These are phyloP conservation scores for Eucalyptus lansdowneana DNA, from an alignment of 345 rosid species.

Conservation along the genomic window DNA sequence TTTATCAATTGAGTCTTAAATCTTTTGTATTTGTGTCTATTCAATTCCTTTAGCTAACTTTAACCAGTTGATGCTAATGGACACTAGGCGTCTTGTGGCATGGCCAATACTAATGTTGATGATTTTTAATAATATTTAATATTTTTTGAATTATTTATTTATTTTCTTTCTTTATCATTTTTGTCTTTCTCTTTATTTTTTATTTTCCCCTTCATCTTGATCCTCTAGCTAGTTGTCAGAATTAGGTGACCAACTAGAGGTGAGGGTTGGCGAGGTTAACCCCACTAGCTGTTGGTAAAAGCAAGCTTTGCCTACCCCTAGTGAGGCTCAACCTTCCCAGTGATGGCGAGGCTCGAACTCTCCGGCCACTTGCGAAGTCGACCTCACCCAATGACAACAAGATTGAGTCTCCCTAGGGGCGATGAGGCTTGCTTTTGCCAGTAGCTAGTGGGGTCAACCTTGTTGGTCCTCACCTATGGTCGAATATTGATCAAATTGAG, in stretches of 20 bases:
- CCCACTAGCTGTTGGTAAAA: fast-evolving
- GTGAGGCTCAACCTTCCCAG: background rate
- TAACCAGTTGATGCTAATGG: fast-evolving
- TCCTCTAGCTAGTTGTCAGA: background rate
- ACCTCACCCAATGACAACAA: fast-evolving
- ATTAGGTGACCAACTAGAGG: background rate
- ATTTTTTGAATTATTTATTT: too few relatives aligned
- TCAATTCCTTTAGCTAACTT: background rate
- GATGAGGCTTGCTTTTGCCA: background rate
- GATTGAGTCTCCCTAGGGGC: background rate
- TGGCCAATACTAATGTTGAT: background rate
- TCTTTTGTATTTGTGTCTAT: background rate
- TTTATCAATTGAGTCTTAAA: too few relatives aligned
- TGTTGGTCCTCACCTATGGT: background rate
- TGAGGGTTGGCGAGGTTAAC: background rate
- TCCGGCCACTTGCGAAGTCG: background rate
- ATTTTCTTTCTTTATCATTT: background rate
- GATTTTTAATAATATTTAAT: too few relatives aligned
- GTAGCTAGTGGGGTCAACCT: background rate
- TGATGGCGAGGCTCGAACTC: background rate
- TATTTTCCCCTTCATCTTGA: background rate
- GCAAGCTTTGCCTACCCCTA: background rate
- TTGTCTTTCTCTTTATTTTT: background rate
- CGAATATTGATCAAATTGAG: too few relatives aligned
- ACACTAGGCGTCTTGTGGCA: background rate